Conservation (phyloP, 2,329 filamentous ascomycete genomes). For the Myrmaecium sp. region DNA sequence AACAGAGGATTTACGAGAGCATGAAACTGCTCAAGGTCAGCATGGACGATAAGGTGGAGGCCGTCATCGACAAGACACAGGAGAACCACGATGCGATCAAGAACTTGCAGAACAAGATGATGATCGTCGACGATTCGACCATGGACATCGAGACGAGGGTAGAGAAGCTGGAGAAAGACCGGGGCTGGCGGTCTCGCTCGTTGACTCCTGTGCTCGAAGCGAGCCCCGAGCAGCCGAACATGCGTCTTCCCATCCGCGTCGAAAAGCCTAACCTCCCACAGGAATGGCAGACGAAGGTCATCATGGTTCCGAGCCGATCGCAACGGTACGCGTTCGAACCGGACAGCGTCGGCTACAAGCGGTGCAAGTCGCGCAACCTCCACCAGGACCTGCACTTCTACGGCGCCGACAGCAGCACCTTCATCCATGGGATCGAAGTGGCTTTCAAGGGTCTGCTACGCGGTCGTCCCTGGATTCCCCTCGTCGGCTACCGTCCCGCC, state of each 20-base stretch:
- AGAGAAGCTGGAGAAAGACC: conserved; percentile 15
- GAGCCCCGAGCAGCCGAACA: conserved; percentile 9
- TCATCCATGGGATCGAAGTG: conserved; percentile 18
- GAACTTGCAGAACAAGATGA: conserved; percentile 17
- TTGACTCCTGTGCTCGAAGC: conserved; percentile 5
- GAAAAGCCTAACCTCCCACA: conserved; percentile 18
- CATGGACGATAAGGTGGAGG: conserved; percentile 23
- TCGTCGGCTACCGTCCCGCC: conserved; percentile 20
- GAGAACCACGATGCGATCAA: conserved; percentile 21
- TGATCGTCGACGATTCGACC: conserved; percentile 21
- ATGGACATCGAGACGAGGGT: conserved; percentile 23
- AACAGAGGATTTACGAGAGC: conserved; percentile 21
- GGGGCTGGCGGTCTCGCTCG: conserved; percentile 2
- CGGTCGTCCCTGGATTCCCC: conserved; percentile 23
- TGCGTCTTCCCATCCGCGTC: conserved; percentile 19
- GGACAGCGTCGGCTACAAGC: conserved; percentile 20
- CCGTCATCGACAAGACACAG: conserved; percentile 22
- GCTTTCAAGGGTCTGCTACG: conserved; percentile 19
- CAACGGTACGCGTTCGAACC: conserved; percentile 21
- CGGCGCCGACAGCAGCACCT: conserved; percentile 19
- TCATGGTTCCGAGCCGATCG: conserved; percentile 20
- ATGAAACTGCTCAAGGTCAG: conserved; percentile 20
- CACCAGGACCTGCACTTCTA: conserved; percentile 21
- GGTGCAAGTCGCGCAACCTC: conserved; percentile 21
- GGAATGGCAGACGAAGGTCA: conserved; percentile 20